These are phyloP conservation scores for Globisporangium camurandrum DNA, from an alignment of 352 stramenopile genomes.

Conservation along the genomic window DNA sequence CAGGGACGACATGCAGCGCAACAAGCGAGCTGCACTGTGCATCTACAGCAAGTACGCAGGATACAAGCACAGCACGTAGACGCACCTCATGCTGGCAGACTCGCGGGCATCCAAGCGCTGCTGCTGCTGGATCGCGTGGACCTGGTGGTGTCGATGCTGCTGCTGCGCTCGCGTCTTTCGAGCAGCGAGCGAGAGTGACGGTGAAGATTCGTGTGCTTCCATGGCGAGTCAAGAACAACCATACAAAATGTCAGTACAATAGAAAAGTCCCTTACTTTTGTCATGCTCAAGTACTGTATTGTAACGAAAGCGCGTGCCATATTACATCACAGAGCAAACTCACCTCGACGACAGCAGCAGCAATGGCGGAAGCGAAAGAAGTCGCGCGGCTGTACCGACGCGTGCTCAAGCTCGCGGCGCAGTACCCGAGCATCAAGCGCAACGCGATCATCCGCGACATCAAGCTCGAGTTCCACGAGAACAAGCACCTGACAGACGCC, in stretches of 20 bases:
- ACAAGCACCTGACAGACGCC: constrained; percentile 54
- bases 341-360: constrained; percentile 7
- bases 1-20: neutral
- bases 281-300: neutral
- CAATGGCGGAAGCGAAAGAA: constrained; percentile 24
- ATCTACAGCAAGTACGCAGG: no score
- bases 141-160: neutral
- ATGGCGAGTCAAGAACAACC: no score
- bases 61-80: no score
- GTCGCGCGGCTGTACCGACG: constrained; percentile 74
- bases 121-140: neutral
- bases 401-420: constrained; percentile 77
- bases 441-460: constrained; percentile 77
- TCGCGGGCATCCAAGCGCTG: constrained; percentile 10
- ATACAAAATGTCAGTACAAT: neutral
- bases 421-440: constrained; percentile 82
- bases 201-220: constrained; percentile 5
- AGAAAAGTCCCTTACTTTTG: neutral
- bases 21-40: no score
- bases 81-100: constrained; percentile 36
- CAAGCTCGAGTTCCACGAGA: constrained; percentile 78
- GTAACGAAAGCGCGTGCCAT: neutral
- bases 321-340: no score
- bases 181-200: no score
- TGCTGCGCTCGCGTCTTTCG: no score